These are phyloP conservation scores for Starmerella geochares DNA, from an alignment of 805 yeast species.

Conservation along the genomic window DNA sequence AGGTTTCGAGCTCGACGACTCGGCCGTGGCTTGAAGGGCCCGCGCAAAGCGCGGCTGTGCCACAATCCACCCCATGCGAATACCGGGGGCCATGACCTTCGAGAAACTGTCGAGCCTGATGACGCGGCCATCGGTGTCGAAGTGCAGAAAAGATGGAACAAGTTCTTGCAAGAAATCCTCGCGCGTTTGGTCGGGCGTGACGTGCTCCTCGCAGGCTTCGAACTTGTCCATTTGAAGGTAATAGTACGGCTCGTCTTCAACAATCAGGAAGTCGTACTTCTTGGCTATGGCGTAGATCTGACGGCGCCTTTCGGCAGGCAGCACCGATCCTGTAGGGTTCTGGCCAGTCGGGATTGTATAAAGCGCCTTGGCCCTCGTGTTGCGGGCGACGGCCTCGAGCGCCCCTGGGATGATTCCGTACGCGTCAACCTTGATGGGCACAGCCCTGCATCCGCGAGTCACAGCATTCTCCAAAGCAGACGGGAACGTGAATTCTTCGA, in stretches of 20 bases:
- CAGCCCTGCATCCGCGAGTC: slow-evolving; percentile 56
- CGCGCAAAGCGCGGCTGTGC: slow-evolving; percentile 54
- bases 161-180: slow-evolving; percentile 57
- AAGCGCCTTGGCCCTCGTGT: slow-evolving; percentile 58
- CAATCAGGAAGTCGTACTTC: slow-evolving; percentile 72
- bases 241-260: slow-evolving; percentile 97
- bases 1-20: slow-evolving; percentile 69
- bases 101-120: slow-evolving; percentile 82
- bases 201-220: slow-evolving; percentile 26
- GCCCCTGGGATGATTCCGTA: slow-evolving; percentile 68
- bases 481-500: slow-evolving; percentile 73
- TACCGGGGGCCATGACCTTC: slow-evolving; percentile 83
- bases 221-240: slow-evolving; percentile 87
- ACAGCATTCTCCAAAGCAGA: slow-evolving; percentile 75
- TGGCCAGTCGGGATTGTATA: slow-evolving; percentile 95
- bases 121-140: slow-evolving; percentile 81
- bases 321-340: slow-evolving; percentile 91
- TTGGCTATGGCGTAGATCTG: slow-evolving; percentile 67
- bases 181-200: slow-evolving; percentile 34
- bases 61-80: slow-evolving; percentile 80
- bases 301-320: slow-evolving; percentile 64
- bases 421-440: slow-evolving; percentile 70
- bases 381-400: slow-evolving; percentile 48
- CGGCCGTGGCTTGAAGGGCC: slow-evolving; percentile 60
- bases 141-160: slow-evolving; percentile 61